phyloP scores from a whole-genome alignment of 2,329 filamentous ascomycete genomes.

The Scytalidium sp. region DNA sequence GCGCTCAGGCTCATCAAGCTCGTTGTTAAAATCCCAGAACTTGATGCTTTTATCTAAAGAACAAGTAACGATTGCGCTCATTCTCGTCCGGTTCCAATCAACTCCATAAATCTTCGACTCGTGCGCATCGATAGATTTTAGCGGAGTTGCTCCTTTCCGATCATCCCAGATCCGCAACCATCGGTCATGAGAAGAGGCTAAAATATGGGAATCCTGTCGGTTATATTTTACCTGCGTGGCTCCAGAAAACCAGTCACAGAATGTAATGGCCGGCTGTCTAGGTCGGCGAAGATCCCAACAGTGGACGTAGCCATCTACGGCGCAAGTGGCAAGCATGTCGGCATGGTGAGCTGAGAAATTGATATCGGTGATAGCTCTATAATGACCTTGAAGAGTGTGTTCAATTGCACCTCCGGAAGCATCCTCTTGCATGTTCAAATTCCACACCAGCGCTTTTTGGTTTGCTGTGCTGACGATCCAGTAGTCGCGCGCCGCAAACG shows the following conservation, averaged over 20 bases:
- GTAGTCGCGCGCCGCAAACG: conserved; percentile 82
- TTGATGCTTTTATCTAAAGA: conserved; percentile 91
- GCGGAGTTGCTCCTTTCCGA: conserved; percentile 70
- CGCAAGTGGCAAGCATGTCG: conserved; percentile 84
- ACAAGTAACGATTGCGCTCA: conserved; percentile 76
- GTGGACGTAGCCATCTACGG: conserved; percentile 89
- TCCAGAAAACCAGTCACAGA: conserved; percentile 90
- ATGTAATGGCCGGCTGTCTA: conserved; percentile 70
- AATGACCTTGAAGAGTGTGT: conserved; percentile 81
- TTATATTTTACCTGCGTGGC: conserved; percentile 97
- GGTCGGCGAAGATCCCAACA: conserved; percentile 84
- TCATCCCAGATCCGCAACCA: conserved; percentile 90
- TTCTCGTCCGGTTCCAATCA: conserved; percentile 83
- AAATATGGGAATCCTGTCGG: conserved; percentile 77
- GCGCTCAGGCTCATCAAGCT: conserved; percentile 65
- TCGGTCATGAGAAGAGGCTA: conserved; percentile 88
- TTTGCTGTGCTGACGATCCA: conserved; percentile 96
- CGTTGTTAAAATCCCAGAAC: conserved; percentile 77
- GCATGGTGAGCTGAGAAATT: conserved; percentile 94
- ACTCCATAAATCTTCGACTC: conserved; percentile 92
- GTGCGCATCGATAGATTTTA: conserved; percentile 84
- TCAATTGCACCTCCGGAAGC: conserved; percentile 71
- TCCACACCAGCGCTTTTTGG: conserved; percentile 92
- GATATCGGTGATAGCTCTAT: conserved; percentile 88
- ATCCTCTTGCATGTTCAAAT: conserved; percentile 70